Evolutionary conservation across 129 eudicot species (phyloP), one percentile per base, ranked within the genome.

Genomic region (Flaveria bidentis): DNA sequence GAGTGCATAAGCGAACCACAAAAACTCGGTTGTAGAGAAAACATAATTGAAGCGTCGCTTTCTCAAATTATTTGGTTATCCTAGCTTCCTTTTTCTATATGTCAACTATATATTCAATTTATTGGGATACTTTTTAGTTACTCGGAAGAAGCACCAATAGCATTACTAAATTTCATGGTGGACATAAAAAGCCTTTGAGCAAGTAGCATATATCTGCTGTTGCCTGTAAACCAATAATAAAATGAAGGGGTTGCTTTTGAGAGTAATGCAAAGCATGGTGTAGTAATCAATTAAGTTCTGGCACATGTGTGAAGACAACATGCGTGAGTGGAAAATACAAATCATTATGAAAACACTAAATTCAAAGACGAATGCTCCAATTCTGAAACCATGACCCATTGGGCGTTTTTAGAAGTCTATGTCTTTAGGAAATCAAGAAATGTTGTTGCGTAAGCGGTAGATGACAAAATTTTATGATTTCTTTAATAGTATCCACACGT

Each of bases 271-370:
- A 36, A 5, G 62, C 62, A 55, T 55, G 65, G 65, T 58, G 65
- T 58, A 10, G 65, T 22, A 12, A 58, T 58, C 65, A 58, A 58
- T 58, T 58, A 2, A 58, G 36, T 58, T 58, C 6, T 58, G 65
- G 65, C 65, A 58, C 36, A 22, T 22, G 65, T 58, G 28, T 17
- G 62, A 55, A 55, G 62, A 18, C 9, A 36, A 58, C 65, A 58
- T 23, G 36, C 36, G 65, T 58, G 65, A 58, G 23, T 58, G 6
- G 36, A 30, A 58, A 58, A 6, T 58, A 22, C 65, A 58, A 58
- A 58, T 58, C 65, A 58, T 58, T 11, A 58, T 58, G 30, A 9
- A 58, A 58, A 58, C 65, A 58, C 65, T 20, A 22, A 58, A 22
- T 58, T 58, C 65, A 20, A 58, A 23, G 33, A 58, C 65, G 18